Base-by-base conservation (phyloP, 345 rosid genomes). In the Trapa bicornis region DNA sequence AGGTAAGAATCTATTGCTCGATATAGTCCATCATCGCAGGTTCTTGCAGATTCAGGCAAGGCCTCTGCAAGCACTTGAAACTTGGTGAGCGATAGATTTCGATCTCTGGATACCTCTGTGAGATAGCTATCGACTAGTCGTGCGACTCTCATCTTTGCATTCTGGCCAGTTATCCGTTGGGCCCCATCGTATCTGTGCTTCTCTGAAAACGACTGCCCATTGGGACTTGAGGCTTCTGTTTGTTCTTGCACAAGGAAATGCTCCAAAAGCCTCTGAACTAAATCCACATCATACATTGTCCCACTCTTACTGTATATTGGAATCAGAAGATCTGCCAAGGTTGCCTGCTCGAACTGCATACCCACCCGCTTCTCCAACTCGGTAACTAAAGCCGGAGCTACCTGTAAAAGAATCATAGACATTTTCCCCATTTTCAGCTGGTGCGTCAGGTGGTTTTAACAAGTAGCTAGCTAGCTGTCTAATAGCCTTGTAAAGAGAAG, bases 11-110 rank as follows among this genome's bases (percentile, higher is more conserved):
- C 99, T 0, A 94, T 79, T 33, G 99, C 99, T 50, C 97, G 82
- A 79, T 94, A 94, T 36, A 94, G 88, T n/a, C 99, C 99, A 79
- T 91, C 97, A 43, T 94, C 99, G 0, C 97, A 89, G n/a, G 89
- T 85, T 75, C 99, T 82, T 0, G 99, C 99, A 64, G 95, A 86
- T 69, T 91, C 99, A 0, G 96, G 99, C 74, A 91, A 83, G 10
- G 99, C 99, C 75, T 94, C 99, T 8, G 97, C 97, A 64, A 94
- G 79, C 16, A 91, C 96, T 76, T 88, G 97, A 73, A 94, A 94
- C 79, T 94, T 94, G 1, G 96, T 91, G 62, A 86, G 70, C 17
- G 92, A 85, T 29, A 94, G 87, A 79, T 85, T 94, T 73, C 99
- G 60, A 57, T 94, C 99, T 70, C 92, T 76, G 65, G 99, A 88